phyloP scores from a whole-genome alignment of 2,329 filamentous ascomycete genomes.

The Colletotrichum navitas region DNA sequence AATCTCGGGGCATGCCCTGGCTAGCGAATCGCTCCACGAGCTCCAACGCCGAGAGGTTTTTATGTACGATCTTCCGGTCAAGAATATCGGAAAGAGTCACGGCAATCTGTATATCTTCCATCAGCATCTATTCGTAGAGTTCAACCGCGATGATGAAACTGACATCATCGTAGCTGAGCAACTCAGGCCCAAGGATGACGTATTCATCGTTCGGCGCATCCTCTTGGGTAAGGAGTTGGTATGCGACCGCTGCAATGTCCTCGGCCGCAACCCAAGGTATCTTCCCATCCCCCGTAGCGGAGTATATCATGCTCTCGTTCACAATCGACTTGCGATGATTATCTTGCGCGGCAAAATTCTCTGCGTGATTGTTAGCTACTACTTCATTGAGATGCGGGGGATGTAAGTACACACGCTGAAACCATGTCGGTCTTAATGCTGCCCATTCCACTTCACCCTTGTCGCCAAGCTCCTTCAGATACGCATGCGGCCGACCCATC shows the following conservation, averaged over 20 bases:
- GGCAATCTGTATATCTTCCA: conserved; percentile 49
- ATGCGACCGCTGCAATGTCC: conserved; percentile 61
- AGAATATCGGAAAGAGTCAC: conserved; percentile 50
- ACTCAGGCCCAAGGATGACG: conserved; percentile 53
- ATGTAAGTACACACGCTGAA: conserved; percentile 54
- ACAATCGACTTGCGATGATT: conserved; percentile 50
- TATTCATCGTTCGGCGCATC: conserved; percentile 57
- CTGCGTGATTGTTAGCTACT: conserved; percentile 45
- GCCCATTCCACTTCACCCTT: conserved; percentile 55
- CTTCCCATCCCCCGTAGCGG: conserved; percentile 57
- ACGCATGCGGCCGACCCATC: conserved; percentile 54
- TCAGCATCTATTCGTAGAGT: background rate
- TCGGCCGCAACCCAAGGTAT: conserved; percentile 61
- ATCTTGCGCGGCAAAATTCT: conserved; percentile 57
- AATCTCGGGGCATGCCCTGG: conserved; percentile 50
- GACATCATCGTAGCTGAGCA: conserved; percentile 53
- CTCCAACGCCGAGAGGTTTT: conserved; percentile 49
- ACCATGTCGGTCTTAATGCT: conserved; percentile 62
- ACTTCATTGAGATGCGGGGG: background rate
- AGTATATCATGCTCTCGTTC: conserved; percentile 56
- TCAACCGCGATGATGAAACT: conserved; percentile 9
- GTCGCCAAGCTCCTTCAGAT: conserved; percentile 53
- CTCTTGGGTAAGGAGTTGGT: conserved; percentile 54
- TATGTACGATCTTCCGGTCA: conserved; percentile 51
- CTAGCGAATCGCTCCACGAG: conserved; percentile 44